Conservation (phyloP, 2,329 filamentous ascomycete species). For the Emericellopsis atlantica region DNA sequence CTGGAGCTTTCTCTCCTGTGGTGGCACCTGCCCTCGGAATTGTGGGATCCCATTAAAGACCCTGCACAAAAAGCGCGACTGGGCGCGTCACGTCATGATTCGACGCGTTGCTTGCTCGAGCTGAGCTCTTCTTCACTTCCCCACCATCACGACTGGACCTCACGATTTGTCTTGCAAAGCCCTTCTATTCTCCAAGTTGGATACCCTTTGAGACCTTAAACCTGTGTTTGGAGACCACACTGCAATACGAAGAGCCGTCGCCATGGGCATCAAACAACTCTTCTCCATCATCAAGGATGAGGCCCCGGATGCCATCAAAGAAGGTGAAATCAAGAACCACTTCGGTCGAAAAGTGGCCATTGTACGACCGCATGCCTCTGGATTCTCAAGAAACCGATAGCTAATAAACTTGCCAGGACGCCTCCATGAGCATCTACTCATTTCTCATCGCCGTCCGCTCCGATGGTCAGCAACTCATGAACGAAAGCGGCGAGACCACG, state of each 20-base stretch:
- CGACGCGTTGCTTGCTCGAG: no score
- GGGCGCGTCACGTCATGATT: no score
- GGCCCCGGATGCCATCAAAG: constrained; percentile 89
- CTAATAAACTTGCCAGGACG: constrained; percentile 15
- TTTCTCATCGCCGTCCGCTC: constrained; percentile 97
- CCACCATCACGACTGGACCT: not conserved
- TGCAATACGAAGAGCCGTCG: constrained; percentile 8
- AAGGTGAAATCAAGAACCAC: constrained; percentile 96
- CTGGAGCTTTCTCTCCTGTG: no score
- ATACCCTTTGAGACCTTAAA: no score
- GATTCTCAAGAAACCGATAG: not conserved
- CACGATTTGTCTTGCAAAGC: no score
- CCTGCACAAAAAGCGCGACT: not conserved
- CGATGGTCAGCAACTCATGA: constrained; percentile 91
- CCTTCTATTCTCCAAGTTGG: no score
- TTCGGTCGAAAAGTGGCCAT: constrained; percentile 98
- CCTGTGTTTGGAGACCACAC: no score
- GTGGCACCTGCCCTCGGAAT: no score
- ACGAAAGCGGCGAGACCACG: constrained; percentile 88
- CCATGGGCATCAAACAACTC: constrained; percentile 59
- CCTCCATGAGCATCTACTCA: constrained; percentile 97
- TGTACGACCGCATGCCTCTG: constrained; percentile 39
- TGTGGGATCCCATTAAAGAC: constrained; percentile 7
- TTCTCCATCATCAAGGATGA: constrained; percentile 80
- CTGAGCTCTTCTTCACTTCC: not conserved